These are phyloP conservation scores for Fusarium drepaniforme DNA, from an alignment of 2,329 filamentous ascomycete species.

Conservation along the genomic window DNA sequence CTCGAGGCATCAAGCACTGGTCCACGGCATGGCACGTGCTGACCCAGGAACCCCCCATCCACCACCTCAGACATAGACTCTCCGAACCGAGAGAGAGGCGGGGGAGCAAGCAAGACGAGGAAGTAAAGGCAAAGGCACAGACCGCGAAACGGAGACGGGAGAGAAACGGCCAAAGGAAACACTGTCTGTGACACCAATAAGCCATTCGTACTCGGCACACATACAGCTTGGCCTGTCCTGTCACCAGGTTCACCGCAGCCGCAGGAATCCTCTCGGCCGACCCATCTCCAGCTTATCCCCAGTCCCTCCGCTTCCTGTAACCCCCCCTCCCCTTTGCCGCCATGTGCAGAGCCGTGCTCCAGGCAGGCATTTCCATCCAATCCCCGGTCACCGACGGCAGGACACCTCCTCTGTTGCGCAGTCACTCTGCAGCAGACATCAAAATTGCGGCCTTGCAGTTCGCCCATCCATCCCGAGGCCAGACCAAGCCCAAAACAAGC, in stretches of 20 bases:
- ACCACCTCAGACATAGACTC: conserved; percentile 24
- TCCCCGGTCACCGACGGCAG: conserved; percentile 24
- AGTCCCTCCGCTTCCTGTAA: conserved; percentile 24
- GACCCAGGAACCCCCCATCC: conserved; percentile 31
- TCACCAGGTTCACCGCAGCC: conserved; percentile 28
- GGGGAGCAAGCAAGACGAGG: not conserved
- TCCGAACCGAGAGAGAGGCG: conserved; percentile 29
- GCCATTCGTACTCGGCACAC: conserved; percentile 13
- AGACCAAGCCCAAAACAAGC: conserved; percentile 12
- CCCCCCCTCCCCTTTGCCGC: conserved; percentile 15
- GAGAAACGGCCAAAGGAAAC: conserved; percentile 24
- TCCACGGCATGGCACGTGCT: conserved; percentile 37
- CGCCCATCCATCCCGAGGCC: conserved; percentile 1
- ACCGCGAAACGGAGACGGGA: not conserved
- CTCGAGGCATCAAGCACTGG: conserved; percentile 17
- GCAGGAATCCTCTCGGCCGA: conserved; percentile 37
- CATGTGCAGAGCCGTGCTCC: conserved; percentile 14
- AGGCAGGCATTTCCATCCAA: conserved; percentile 39
- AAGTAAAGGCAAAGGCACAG: not conserved
- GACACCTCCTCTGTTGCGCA: not conserved
- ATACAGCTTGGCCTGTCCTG: conserved; percentile 16
- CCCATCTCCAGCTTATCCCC: conserved; percentile 31
- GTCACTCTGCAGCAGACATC: not conserved
- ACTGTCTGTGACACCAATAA: conserved; percentile 4
- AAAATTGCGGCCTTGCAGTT: not conserved